These are phyloP conservation scores for Rosa chinensis DNA, from an alignment of 306 rosid species.

Conservation along the genomic window DNA sequence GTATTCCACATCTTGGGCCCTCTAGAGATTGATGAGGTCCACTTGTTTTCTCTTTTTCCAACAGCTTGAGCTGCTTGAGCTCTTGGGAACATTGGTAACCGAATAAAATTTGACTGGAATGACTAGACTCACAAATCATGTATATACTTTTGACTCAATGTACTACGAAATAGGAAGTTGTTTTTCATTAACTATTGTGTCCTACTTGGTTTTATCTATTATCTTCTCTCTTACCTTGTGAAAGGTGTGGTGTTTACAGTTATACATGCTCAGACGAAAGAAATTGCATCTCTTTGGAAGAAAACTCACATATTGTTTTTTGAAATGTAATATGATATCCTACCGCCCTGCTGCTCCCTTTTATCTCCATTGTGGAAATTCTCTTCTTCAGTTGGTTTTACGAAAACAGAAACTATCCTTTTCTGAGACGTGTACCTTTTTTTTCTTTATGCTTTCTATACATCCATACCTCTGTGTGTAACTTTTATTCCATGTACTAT, in stretches of 20 bases:
- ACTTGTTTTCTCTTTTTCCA: not conserved
- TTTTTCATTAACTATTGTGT: not conserved
- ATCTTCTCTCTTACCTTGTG: not conserved
- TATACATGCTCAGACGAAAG: not conserved
- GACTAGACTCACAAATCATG: not conserved
- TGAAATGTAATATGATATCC: not conserved
- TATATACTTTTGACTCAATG: not conserved
- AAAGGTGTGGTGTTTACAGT: not conserved
- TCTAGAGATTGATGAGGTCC: not conserved
- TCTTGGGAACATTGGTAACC: not conserved
- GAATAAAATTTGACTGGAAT: not conserved
- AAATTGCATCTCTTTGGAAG: not conserved
- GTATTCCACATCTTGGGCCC: not conserved
- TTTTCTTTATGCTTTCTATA: not conserved
- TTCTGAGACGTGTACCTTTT: not conserved
- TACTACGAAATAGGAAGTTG: not conserved
- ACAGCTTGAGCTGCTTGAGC: not conserved
- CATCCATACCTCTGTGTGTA: not conserved
- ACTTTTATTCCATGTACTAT: slow-evolving; percentile 16
- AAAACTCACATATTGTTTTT: not conserved
- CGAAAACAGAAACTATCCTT: not conserved
- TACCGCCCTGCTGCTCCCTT: not conserved
- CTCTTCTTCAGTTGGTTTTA: not conserved
- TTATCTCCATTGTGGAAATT: not conserved
- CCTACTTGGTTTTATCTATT: not conserved